Percentiles rank a stretch among this genome's conserved stretches.
Evolutionary conservation across 2,329 filamentous ascomycete species (phyloP).

Genomic region (Botrytis galanthina): DNA sequence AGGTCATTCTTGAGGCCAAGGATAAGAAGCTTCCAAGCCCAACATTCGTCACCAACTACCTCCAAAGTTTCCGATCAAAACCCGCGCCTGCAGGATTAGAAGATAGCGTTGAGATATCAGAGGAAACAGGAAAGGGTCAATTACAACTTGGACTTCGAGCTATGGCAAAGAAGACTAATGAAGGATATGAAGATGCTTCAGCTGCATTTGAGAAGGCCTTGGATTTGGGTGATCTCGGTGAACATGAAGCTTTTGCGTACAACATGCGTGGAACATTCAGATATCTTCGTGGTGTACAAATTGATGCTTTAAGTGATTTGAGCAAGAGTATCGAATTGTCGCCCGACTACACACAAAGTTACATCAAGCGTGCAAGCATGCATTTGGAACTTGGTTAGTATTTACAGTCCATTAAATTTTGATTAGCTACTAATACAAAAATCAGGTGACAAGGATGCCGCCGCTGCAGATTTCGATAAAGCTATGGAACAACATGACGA

Average conservation of each 20-base stretch:
- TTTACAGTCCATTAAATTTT: not conserved
- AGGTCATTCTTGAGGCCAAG: slow-evolving; percentile 78
- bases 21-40: slow-evolving; percentile 86
- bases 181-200: slow-evolving; percentile 87
- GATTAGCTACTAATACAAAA: slow-evolving; percentile 36
- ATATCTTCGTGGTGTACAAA: slow-evolving; percentile 86
- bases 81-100: slow-evolving; percentile 78
- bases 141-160: slow-evolving; percentile 79
- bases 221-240: slow-evolving; percentile 74
- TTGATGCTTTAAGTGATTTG: slow-evolving; percentile 77
- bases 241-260: slow-evolving; percentile 86
- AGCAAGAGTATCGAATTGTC: slow-evolving; percentile 92
- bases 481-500: slow-evolving; percentile 81
- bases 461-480: slow-evolving; percentile 81
- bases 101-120: slow-evolving; percentile 71
- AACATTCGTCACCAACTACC: slow-evolving; percentile 97
- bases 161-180: slow-evolving; percentile 81
- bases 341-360: slow-evolving; percentile 86
- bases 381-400: slow-evolving; percentile 81
- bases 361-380: slow-evolving; percentile 98
- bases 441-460: slow-evolving; percentile 76
- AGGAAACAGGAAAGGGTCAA: slow-evolving; percentile 79
- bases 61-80: slow-evolving; percentile 93
- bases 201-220: slow-evolving; percentile 84
- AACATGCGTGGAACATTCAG: slow-evolving; percentile 97